Evolutionary conservation across 2,329 filamentous ascomycete genomes (phyloP), one percentile per base, ranked within the genome.

Genomic region (Aaosphaeria arxii): DNA sequence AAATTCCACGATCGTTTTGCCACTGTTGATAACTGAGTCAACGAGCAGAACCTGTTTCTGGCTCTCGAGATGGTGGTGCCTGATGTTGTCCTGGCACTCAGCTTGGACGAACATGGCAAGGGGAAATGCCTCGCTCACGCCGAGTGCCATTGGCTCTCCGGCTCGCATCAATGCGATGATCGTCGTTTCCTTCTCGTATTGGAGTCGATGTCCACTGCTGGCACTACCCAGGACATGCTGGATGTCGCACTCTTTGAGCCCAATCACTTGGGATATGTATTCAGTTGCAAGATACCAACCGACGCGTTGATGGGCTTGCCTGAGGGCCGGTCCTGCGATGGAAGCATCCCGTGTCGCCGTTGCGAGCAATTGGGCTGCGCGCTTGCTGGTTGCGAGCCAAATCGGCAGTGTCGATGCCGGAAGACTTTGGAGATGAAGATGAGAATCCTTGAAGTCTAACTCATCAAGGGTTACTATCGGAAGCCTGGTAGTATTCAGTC

Each of bases 151-250:
- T 0, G 82, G 73, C 52, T 85, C 81, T 6, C 82, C 83, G 2
- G 78, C 81, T 6, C 81, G 78, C 82, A 86, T 86, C n/a, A 86
- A 52, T 0, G 82, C 72, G 1, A 85, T 66, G 42, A 87, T 84
- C 1, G 72, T 48, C 0, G 80, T 85, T 6, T 67, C 45, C 1
- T 65, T 6, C 57, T 86, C 81, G 45, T 76, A 29, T 0, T 40
- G 48, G 1, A 86, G 67, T 5, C 67, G 73, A 56, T 78, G 69
- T 0, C 82, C 82, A 0, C 29, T 59, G 0, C 71, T 75, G 1
- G 51, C 5, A 31, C 73, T 50, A 4, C 75, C 77, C 50, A 81
- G 77, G 0, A 85, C 80, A 50, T 85, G 79, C 0, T 52, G 47
- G 11, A 84, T 81, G 0, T 48, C 17, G 17, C 17, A 24, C 17